Percentiles rank a stretch among this genome's conserved stretches.
phyloP scores from a whole-genome alignment of 164 flowering plant species.

The Litsea cubeba region DNA sequence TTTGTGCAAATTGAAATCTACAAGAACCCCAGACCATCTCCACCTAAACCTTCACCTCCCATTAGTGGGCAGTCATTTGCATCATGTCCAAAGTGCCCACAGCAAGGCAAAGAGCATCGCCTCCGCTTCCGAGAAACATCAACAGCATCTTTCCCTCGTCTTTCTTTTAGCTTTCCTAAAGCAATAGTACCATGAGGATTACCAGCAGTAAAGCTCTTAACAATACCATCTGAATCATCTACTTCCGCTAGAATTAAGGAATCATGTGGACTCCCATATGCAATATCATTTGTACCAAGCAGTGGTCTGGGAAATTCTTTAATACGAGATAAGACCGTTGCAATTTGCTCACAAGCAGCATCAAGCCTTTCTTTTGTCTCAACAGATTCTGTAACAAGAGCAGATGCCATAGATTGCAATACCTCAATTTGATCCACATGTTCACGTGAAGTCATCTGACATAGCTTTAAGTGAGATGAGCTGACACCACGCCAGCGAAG shows the following conservation, averaged over 20 bases:
- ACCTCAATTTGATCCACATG: slow-evolving; percentile 43
- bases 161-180: slow-evolving; percentile 52
- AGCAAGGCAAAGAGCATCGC: slow-evolving; percentile 47
- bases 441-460: slow-evolving; percentile 21
- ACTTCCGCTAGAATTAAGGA: slow-evolving; percentile 57
- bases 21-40: slow-evolving; percentile 49
- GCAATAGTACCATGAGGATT: slow-evolving; percentile 37
- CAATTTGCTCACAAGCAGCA: slow-evolving; percentile 52
- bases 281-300: slow-evolving; percentile 28
- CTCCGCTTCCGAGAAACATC: slow-evolving; percentile 47
- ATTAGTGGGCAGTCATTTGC: slow-evolving; percentile 52
- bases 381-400: slow-evolving; percentile 52
- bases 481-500: slow-evolving; percentile 47
- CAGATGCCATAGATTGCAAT: slow-evolving; percentile 58
- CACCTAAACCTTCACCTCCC: slow-evolving; percentile 30
- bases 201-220: slow-evolving; percentile 37
- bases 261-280: slow-evolving; percentile 46
- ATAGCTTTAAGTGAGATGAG: slow-evolving; percentile 22
- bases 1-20: slow-evolving; percentile 16
- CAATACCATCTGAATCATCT: slow-evolving; percentile 60
- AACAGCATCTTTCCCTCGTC: slow-evolving; percentile 38
- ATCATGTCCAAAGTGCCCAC: slow-evolving; percentile 67
- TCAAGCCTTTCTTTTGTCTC: slow-evolving; percentile 61
- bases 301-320: slow-evolving; percentile 47
- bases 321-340: slow-evolving; percentile 42